Evolutionary conservation across 345 rosid species (phyloP), one percentile per base, ranked within the genome.

Genomic region (Brassica carinata): DNA sequence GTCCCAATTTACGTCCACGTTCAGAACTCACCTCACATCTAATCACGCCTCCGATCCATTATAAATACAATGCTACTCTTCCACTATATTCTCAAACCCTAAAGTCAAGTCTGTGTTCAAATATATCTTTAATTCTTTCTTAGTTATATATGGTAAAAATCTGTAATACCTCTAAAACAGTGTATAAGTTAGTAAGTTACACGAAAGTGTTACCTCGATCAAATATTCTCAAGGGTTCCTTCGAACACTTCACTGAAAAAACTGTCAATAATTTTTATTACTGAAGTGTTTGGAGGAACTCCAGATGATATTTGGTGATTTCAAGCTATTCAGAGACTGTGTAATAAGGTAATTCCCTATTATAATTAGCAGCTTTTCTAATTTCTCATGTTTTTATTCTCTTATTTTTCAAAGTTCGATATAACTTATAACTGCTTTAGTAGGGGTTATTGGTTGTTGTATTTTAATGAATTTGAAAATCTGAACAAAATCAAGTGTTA

Each of bases 251-350:
- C 78, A 75, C 30, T 75, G 78, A 65, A 13, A 64, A 73, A 64
- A 1, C 23, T 1, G 10, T 15, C 9, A 8, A 1, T 17, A 27
- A 2, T 15, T 15, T 62, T 29, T 29, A 18, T 65, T 31, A 75
- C 78, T 74, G 78, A 75, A 75, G 78, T 75, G 78, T 75, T 75
- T 75, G 71, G 78, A 65, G 78, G 78, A 75, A 75, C 78, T 75
- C 78, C 14, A 11, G 64, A 33, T 51, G 19, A 5, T 65, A 75
- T 75, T 75, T 65, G 78, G 15, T 75, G 0, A 65, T 65, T 65
- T 10, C 31, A 74, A 64, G 13, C 8, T 73, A n/a, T 43, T 29
- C 62, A 64, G 1, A 29, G 5, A 18, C 17, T 8, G 9, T 11
- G 10, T 7, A 53, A 15, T 71, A 65, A 31, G 71, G 64, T 64